Conservation (phyloP, 345 rosid genomes). For the Turnera subulata region DNA sequence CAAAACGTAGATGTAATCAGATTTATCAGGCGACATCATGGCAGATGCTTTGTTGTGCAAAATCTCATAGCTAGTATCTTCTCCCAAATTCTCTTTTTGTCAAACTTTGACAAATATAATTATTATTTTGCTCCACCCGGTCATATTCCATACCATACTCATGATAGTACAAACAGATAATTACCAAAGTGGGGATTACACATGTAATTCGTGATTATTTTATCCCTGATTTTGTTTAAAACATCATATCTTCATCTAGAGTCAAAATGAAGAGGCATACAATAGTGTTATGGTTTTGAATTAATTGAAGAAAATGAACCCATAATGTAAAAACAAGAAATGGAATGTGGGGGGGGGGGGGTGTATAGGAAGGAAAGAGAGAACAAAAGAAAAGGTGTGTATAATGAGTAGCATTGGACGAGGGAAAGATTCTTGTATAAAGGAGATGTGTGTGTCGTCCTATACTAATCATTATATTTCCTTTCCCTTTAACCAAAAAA, state of each 20-base stretch:
- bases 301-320: conserved; percentile 2
- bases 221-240: too few relatives aligned
- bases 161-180: too few relatives aligned
- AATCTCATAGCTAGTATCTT: neutral
- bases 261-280: neutral
- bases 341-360: neutral
- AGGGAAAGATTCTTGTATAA: conserved; percentile 46
- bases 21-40: conserved; percentile 5
- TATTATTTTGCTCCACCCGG: neutral
- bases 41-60: neutral
- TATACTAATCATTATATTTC: conserved; percentile 43
- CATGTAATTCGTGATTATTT: too few relatives aligned
- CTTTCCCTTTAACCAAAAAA: conserved; percentile 28
- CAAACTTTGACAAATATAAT: neutral
- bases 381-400: neutral
- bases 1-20: conserved; percentile 8
- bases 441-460: conserved; percentile 30
- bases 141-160: neutral
- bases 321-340: conserved; percentile 3
- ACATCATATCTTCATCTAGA: too few relatives aligned
- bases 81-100: neutral
- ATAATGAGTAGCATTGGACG: conserved; percentile 31
- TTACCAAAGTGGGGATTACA: too few relatives aligned
- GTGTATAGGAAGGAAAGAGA: too few relatives aligned
- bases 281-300: too few relatives aligned